A percentile compares a stretch with the other conserved stretches of the same genome.
Conservation (phyloP, 2,329 filamentous ascomycete species). For the Microdochium bolleyi region DNA sequence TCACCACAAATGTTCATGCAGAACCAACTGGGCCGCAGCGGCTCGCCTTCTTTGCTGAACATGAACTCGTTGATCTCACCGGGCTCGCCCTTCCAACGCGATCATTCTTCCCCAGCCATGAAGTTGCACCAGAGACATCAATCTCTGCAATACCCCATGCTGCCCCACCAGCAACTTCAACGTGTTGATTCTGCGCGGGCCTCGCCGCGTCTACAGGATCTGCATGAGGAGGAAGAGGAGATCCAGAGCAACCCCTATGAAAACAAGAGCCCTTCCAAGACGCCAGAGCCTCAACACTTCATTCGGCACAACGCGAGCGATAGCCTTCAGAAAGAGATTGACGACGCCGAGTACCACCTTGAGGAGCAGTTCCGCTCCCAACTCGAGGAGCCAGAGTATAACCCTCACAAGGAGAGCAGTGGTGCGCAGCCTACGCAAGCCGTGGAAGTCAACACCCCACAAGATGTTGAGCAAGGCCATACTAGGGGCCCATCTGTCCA, state of each 20-base stretch:
- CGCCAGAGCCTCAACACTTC: constrained; percentile 38
- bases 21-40: constrained; percentile 43
- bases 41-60: constrained; percentile 56
- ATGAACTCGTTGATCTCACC: constrained; percentile 54
- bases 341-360: constrained; percentile 78
- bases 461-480: constrained; percentile 21
- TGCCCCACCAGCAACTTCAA: constrained; percentile 48
- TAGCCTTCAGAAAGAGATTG: constrained; percentile 75
- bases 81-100: constrained; percentile 52
- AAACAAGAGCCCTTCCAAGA: constrained; percentile 43
- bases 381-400: constrained; percentile 71
- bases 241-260: constrained; percentile 25
- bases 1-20: constrained; percentile 46
- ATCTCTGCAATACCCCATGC: constrained; percentile 48
- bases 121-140: constrained; percentile 49
- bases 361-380: constrained; percentile 74
- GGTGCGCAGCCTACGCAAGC: constrained; percentile 17
- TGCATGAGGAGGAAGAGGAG: constrained; percentile 69
- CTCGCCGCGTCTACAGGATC: constrained; percentile 59
- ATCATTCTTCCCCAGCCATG: constrained; percentile 35
- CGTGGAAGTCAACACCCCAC: background rate
- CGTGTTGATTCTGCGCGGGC: constrained; percentile 45
- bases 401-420: constrained; percentile 46
- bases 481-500: constrained; percentile 36
- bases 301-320: constrained; percentile 64